Conservation (phyloP, 2,329 filamentous ascomycete genomes). For the Thermothelomyces thermophilus region DNA sequence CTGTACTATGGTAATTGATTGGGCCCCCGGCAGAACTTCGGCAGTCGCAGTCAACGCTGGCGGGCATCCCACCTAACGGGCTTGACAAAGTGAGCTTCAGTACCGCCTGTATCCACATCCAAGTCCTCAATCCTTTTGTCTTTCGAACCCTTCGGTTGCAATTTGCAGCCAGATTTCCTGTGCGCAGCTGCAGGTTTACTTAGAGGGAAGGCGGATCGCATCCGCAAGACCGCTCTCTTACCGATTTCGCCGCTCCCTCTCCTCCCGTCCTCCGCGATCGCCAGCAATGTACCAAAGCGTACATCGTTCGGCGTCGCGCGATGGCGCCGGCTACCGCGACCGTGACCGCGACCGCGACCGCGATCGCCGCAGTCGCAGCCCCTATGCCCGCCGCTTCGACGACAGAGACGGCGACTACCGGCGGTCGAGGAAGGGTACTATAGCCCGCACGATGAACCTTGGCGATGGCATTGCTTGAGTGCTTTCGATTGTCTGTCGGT, state of each 20-base stretch:
- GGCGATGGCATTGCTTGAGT: conserved; percentile 13
- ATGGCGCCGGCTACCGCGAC: conserved; percentile 28
- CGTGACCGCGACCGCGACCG: conserved; percentile 29
- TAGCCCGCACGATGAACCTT: conserved; percentile 18
- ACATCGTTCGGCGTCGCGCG: conserved; percentile 26
- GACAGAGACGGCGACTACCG: conserved; percentile 34
- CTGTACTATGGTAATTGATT: conserved; percentile 2
- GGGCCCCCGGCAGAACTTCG: conserved; percentile 2
- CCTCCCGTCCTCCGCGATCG: not conserved
- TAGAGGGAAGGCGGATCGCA: not conserved
- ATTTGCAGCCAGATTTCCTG: not conserved
- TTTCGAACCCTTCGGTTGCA: conserved; percentile 2
- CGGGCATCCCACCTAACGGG: no score
- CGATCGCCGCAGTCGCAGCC: conserved; percentile 23
- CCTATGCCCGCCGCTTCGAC: conserved; percentile 21
- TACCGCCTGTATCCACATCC: not conserved
- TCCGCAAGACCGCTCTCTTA: not conserved
- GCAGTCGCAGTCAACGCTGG: not conserved
- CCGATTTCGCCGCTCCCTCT: conserved; percentile 9
- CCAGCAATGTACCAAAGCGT: conserved; percentile 42
- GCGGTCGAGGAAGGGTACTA: conserved; percentile 42
- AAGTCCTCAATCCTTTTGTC: not conserved
- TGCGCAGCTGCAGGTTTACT: not conserved
- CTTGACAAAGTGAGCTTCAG: conserved; percentile 6
- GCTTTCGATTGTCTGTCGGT: conserved; percentile 7